Base-by-base conservation (phyloP, 2,329 filamentous ascomycete genomes). In the Monosporascus cannonballus region DNA sequence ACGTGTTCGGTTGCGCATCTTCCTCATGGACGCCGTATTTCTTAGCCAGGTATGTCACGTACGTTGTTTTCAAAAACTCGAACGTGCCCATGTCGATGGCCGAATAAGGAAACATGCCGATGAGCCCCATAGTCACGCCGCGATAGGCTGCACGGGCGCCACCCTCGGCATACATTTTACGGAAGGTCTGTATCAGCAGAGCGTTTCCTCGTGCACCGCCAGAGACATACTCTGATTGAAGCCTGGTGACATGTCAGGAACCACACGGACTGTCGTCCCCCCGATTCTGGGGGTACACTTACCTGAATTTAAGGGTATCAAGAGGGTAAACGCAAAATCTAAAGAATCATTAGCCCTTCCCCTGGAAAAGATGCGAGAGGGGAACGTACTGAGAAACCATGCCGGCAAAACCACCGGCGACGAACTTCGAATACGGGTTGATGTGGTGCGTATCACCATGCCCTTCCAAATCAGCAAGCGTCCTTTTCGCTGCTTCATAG, bases 61-160 rank as follows among this genome's bases (percentile, higher is more conserved):
- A 84, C 7, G 78, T 78, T 47, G 81, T 83, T 72, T 99, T 99
- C 56, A 96, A 80, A 55, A 94, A 84, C 72, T 99, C 94, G 65
- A 97, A 99, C 0, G 90, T 96, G 59, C 90, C 90, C 64, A 99
- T 86, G 67, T 99, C 94, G 66, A 99, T 95, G 48, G 94, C 94
- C 42, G 91, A 93, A 69, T 97, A 99, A 0, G 94, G 94, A 64
- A 99, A 99, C 85, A 97, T 96, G 67, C 94, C 94, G 49, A 96
- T 74, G 4, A 99, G 79, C 17, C 94, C 94, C 82, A 97, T 94
- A 0, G 91, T 92, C 36, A 99, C 80, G 41, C 94, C 94, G 51
- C 93, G 90, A 70, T 97, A 99, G 57, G 91, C 93, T 6, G 89
- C 80, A 34, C 81, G 76, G 27, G 92, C 60, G 22, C 90, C 90